Conservation (phyloP, 2,329 filamentous ascomycete genomes). For the Fusarium sp. region DNA sequence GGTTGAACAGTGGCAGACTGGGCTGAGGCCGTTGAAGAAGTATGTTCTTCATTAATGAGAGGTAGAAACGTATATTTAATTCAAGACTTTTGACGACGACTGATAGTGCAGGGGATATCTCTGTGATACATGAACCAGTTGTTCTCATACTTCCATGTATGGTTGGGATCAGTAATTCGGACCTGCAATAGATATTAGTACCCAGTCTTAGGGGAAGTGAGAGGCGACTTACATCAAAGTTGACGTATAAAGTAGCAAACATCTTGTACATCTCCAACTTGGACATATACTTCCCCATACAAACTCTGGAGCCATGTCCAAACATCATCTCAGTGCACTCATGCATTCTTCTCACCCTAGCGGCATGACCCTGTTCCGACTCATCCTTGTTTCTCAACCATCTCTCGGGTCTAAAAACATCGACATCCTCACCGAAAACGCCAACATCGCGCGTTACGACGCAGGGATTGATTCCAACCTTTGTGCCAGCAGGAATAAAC, state of each 20-base stretch:
- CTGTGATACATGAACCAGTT: slow-evolving; percentile 40
- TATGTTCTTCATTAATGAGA: slow-evolving; percentile 15
- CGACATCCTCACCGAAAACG: slow-evolving; percentile 25
- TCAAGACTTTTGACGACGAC: neutral
- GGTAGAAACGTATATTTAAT: neutral
- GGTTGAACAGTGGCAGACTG: slow-evolving; percentile 17
- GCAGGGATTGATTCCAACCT: slow-evolving; percentile 34
- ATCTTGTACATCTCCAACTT: slow-evolving; percentile 38
- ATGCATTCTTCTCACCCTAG: slow-evolving; percentile 24
- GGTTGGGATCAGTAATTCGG: slow-evolving; percentile 15
- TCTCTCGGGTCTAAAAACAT: slow-evolving; percentile 29
- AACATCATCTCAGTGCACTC: slow-evolving; percentile 37
- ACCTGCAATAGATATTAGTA: neutral
- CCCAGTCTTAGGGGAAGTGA: rapidly evolving
- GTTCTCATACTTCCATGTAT: slow-evolving; percentile 35
- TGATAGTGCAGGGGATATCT: slow-evolving; percentile 34
- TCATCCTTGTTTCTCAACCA: slow-evolving; percentile 20
- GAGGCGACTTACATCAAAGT: slow-evolving; percentile 22
- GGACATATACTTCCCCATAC: slow-evolving; percentile 38
- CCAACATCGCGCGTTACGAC: slow-evolving; percentile 27
- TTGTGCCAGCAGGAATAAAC: slow-evolving; percentile 20
- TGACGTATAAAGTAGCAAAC: slow-evolving; percentile 33
- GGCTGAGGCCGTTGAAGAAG: slow-evolving; percentile 4
- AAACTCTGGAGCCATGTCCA: slow-evolving; percentile 29
- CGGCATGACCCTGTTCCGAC: slow-evolving; percentile 6